phyloP scores from a whole-genome alignment of 495 filamentous ascomycete species.

The Xylaria grammica region DNA sequence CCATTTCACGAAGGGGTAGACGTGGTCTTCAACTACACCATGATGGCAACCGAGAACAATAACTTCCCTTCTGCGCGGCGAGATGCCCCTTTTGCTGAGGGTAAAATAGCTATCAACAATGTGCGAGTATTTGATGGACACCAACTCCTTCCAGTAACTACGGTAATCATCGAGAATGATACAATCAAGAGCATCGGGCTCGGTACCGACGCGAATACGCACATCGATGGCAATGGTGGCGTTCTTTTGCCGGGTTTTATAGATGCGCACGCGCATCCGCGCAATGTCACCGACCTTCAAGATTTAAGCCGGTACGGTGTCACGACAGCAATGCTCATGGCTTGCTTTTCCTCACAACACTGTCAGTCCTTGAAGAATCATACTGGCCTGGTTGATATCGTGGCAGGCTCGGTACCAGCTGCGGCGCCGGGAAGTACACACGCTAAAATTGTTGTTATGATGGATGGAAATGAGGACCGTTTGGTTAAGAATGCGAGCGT shows the following conservation, averaged over 20 bases:
- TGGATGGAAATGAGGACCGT: not conserved
- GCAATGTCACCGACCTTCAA: constrained; percentile 24
- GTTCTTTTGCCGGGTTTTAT: constrained; percentile 40
- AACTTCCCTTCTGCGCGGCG: not conserved
- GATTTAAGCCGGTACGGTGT: constrained; percentile 34
- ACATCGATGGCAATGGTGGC: constrained; percentile 32
- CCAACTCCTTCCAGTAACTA: constrained; percentile 13
- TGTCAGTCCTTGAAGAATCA: constrained; percentile 24
- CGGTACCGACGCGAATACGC: not conserved
- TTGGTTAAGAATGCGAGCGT: constrained; percentile 5
- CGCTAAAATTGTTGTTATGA: not conserved
- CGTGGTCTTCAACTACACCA: not conserved
- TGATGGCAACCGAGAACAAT: not conserved
- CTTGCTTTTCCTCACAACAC: constrained; percentile 24
- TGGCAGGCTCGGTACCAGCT: constrained; percentile 28
- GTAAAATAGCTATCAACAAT: constrained; percentile 16
- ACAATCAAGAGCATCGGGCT: not conserved
- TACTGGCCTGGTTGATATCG: constrained; percentile 26
- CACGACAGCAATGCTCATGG: constrained; percentile 37
- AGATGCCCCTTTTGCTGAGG: not conserved
- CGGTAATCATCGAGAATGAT: constrained; percentile 12
- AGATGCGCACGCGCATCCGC: constrained; percentile 36
- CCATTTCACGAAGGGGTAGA: not conserved
- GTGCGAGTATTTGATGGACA: constrained; percentile 23
- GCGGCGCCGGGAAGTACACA: constrained; percentile 26